Conservation (phyloP, 805 yeast genomes). For the Kodamaea fukazawae region DNA sequence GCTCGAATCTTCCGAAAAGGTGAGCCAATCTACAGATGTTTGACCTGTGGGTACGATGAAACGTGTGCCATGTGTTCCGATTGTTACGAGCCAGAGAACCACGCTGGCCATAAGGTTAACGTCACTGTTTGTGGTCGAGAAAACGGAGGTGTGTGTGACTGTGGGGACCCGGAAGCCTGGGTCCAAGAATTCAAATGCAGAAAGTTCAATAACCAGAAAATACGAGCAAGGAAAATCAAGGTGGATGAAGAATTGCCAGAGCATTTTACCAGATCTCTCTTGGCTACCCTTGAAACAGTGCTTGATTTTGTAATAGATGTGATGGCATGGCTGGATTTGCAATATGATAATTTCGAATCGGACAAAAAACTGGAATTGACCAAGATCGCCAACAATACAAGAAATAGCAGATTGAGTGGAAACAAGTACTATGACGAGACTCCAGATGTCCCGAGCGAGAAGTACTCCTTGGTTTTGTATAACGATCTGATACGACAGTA, state of each 20-base stretch:
- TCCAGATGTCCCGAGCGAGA: conserved; percentile 31
- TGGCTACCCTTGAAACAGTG: conserved; percentile 42
- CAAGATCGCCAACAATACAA: conserved; percentile 17
- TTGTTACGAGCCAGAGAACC: conserved; percentile 71
- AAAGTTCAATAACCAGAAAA: conserved; percentile 13
- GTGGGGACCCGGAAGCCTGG: conserved; percentile 91
- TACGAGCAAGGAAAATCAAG: neutral
- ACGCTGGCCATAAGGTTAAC: conserved; percentile 69
- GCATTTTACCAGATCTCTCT: conserved; percentile 38
- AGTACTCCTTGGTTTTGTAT: conserved; percentile 60
- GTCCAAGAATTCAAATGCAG: conserved; percentile 48
- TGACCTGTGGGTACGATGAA: conserved; percentile 75
- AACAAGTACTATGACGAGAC: conserved; percentile 42
- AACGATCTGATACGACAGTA: conserved; percentile 79
- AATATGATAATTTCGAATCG: conserved; percentile 27
- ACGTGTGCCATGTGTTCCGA: conserved; percentile 78
- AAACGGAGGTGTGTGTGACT: conserved; percentile 82
- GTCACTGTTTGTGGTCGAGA: conserved; percentile 62
- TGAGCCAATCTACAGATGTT: conserved; percentile 77
- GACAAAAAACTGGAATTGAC: conserved; percentile 22
- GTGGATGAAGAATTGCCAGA: conserved; percentile 34
- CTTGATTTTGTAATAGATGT: conserved; percentile 65
- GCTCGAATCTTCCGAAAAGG: conserved; percentile 71
- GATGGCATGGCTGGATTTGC: conserved; percentile 47
- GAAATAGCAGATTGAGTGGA: neutral